A percentile compares a stretch with the other conserved stretches of the same genome.
These are phyloP conservation scores for Phyllostachys edulis DNA, from an alignment of 176 grass and related monocot species.

Conservation along the genomic window DNA sequence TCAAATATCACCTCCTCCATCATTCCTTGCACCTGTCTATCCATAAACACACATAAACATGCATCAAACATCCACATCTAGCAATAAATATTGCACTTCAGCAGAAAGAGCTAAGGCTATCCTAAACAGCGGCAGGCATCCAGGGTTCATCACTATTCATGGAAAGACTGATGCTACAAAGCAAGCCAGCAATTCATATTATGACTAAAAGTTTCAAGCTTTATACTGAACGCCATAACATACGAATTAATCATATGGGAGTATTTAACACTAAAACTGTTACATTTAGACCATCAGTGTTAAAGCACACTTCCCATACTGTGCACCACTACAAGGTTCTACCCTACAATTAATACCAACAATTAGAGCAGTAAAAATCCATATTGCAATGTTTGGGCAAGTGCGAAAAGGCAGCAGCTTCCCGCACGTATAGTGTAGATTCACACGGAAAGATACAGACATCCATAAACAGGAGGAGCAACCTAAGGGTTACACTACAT, in stretches of 20 bases:
- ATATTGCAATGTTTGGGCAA: background rate
- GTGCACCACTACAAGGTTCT: background rate
- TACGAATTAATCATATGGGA: background rate
- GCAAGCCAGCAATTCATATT: background rate
- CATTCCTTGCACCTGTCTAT: conserved; percentile 83
- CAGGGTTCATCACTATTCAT: background rate
- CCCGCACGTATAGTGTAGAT: background rate
- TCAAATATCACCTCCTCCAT: conserved; percentile 98
- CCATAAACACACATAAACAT: conserved; percentile 32
- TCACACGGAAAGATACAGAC: background rate
- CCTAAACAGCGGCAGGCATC: background rate
- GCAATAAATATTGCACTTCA: background rate
- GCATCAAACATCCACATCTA: conserved; percentile 30
- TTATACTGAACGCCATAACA: background rate
- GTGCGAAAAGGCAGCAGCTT: background rate
- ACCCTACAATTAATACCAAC: background rate
- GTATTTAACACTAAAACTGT: background rate
- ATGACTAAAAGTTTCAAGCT: background rate
- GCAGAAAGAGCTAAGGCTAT: conserved; percentile 9
- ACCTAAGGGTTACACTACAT: background rate
- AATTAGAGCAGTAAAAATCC: background rate
- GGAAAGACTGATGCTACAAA: background rate
- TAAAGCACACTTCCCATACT: background rate
- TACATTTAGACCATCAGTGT: background rate
- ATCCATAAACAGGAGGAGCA: background rate